Conservation (phyloP, 352 stramenopile genomes). For the Pelagophyceae sp. region DNA sequence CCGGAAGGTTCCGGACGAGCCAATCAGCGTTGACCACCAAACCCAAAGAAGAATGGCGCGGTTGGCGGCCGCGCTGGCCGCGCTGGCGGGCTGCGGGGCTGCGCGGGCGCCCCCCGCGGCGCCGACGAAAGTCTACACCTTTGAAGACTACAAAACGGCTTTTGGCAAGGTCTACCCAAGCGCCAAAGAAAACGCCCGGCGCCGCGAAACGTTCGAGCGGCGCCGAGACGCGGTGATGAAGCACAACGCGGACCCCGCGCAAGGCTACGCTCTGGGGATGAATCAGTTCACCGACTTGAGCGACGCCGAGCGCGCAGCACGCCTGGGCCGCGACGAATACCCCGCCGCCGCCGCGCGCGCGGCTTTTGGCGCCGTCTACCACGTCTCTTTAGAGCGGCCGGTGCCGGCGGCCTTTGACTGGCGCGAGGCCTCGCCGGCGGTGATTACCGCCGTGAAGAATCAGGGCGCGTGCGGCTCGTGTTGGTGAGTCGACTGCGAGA, state of each 20-base stretch:
- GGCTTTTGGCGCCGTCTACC: conserved; percentile 16
- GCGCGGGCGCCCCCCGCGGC: too few species aligned
- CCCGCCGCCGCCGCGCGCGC: background rate
- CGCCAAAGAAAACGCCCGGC: background rate
- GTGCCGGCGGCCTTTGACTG: conserved; percentile 36
- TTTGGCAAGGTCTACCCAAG: background rate
- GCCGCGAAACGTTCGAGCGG: background rate
- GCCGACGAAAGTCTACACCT: background rate
- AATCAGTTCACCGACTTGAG: background rate
- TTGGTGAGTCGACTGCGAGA: too few species aligned
- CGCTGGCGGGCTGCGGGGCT: too few species aligned
- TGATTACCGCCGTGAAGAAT: conserved; percentile 45
- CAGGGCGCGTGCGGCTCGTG: conserved; percentile 37
- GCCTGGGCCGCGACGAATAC: background rate
- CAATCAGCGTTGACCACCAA: too few species aligned
- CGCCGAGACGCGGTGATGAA: background rate
- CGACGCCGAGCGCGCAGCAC: background rate
- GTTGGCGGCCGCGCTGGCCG: too few species aligned
- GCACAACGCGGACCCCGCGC: background rate
- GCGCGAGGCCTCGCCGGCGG: conserved; percentile 26
- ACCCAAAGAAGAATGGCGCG: too few species aligned
- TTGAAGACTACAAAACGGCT: background rate
- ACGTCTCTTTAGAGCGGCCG: too few species aligned
- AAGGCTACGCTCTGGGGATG: background rate
- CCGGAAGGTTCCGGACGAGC: too few species aligned